Conservation (phyloP, 495 filamentous ascomycete species). For the Aspergillus sparsus region DNA sequence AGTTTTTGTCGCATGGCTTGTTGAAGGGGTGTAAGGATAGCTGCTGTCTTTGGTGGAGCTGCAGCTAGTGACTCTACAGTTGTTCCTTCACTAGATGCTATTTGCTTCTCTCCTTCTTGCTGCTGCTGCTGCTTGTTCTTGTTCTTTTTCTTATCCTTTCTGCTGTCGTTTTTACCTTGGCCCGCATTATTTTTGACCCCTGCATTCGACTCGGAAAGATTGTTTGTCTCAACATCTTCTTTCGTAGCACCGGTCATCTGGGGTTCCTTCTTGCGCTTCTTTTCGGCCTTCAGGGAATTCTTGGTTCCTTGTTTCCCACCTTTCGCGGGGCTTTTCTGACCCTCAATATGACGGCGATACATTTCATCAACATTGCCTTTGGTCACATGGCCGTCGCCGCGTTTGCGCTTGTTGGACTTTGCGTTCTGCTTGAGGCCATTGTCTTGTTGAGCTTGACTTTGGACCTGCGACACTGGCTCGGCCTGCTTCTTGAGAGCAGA, state of each 20-base stretch:
- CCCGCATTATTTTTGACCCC: constrained; percentile 20
- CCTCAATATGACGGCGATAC: constrained; percentile 78
- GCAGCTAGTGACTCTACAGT: constrained; percentile 31
- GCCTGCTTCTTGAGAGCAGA: constrained; percentile 69
- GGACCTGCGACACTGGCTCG: constrained; percentile 34
- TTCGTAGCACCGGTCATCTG: constrained; percentile 18
- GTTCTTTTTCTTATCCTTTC: constrained; percentile 35
- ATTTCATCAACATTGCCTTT: constrained; percentile 71
- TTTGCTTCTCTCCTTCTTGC: constrained; percentile 28
- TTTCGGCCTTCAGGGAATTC: constrained; percentile 35
- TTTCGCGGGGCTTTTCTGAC: constrained; percentile 41
- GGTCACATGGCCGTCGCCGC: constrained; percentile 60
- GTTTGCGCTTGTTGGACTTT: constrained; percentile 55
- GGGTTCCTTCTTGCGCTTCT: constrained; percentile 48
- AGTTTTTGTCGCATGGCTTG: constrained; percentile 91
- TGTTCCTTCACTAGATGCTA: constrained; percentile 24
- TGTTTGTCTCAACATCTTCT: constrained; percentile 22
- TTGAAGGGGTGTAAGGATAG: constrained; percentile 85
- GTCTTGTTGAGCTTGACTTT: constrained; percentile 28
- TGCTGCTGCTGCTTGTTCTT: constrained; percentile 40
- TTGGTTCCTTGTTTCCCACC: constrained; percentile 24
- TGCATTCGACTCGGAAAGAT: constrained; percentile 26
- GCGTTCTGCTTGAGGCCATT: constrained; percentile 33
- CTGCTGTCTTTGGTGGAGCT: constrained; percentile 36
- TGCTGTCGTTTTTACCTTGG: constrained; percentile 29